Evolutionary conservation across 129 eudicot genomes (phyloP).

Genomic region (Pulicaria dysenterica): DNA sequence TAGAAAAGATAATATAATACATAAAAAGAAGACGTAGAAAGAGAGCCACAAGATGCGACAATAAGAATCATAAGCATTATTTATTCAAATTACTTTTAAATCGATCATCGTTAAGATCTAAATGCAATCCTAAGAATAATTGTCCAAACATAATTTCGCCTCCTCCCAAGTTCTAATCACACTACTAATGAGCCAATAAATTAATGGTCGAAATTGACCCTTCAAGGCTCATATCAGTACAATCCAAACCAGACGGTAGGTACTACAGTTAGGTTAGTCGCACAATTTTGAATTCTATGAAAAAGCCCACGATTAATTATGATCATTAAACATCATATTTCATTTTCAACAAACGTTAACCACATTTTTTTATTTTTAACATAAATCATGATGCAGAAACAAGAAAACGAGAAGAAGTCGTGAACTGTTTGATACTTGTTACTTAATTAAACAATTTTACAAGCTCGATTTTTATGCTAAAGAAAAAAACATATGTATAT

Average conservation of each 20-base stretch:
- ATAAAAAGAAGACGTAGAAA: background rate
- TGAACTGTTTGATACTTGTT: background rate
- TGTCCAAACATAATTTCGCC: background rate
- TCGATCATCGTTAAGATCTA: slow-evolving; percentile 2
- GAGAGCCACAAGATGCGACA: slow-evolving; percentile 17
- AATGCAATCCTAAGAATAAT: background rate
- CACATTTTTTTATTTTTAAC: too few relatives aligned
- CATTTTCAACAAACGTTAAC: background rate
- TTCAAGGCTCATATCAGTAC: background rate
- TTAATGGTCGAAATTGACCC: slow-evolving; percentile 12
- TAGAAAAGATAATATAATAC: background rate
- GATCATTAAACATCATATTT: background rate
- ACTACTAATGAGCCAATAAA: too few relatives aligned
- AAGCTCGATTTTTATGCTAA: slow-evolving; percentile 20
- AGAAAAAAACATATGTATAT: slow-evolving; percentile 12
- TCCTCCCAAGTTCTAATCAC: too few relatives aligned
- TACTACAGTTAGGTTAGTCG: background rate
- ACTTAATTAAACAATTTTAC: background rate
- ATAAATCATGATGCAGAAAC: background rate
- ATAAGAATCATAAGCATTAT: slow-evolving; percentile 3
- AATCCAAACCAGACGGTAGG: slow-evolving; percentile 1
- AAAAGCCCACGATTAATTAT: background rate
- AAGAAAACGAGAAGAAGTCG: background rate
- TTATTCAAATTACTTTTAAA: background rate
- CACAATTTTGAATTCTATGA: background rate